Conservation (phyloP, 305 asterid species). For the Petunia hybrid region DNA sequence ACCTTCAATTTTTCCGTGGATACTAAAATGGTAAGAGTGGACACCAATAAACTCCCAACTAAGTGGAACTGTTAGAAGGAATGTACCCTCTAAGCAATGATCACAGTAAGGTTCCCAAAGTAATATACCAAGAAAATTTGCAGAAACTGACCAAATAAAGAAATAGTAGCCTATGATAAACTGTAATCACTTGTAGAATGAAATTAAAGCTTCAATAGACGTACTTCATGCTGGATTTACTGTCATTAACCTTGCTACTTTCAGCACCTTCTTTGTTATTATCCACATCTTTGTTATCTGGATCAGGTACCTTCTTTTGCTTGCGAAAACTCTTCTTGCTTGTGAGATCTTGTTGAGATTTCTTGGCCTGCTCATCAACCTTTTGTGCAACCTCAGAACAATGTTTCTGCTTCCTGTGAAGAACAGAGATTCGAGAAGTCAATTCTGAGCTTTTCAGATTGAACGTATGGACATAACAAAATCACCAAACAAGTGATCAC, state of each 20-base stretch:
- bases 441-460: constrained; percentile 3
- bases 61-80: constrained; percentile 3
- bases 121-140: constrained; percentile 20
- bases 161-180: background rate
- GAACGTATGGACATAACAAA: background rate
- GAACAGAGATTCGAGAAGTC: constrained; percentile 23
- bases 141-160: constrained; percentile 21
- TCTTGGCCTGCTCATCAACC: constrained; percentile 45
- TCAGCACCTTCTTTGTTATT: constrained; percentile 45
- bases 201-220: constrained; percentile 32
- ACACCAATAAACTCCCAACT: background rate
- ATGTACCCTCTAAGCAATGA: background rate
- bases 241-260: constrained; percentile 35
- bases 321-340: constrained; percentile 43
- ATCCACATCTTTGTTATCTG: constrained; percentile 40
- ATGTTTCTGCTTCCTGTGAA: constrained; percentile 72
- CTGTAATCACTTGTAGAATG: background rate
- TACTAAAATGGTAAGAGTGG: constrained; percentile 9
- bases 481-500: constrained; percentile 21
- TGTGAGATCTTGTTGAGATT: constrained; percentile 34
- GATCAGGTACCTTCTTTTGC: constrained; percentile 45
- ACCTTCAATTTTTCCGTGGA: constrained; percentile 22
- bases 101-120: background rate
- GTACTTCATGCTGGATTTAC: constrained; percentile 49
- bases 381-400: constrained; percentile 47